Base-by-base conservation (phyloP, 2,329 filamentous ascomycete species). In the Helicocarpus griseus region DNA sequence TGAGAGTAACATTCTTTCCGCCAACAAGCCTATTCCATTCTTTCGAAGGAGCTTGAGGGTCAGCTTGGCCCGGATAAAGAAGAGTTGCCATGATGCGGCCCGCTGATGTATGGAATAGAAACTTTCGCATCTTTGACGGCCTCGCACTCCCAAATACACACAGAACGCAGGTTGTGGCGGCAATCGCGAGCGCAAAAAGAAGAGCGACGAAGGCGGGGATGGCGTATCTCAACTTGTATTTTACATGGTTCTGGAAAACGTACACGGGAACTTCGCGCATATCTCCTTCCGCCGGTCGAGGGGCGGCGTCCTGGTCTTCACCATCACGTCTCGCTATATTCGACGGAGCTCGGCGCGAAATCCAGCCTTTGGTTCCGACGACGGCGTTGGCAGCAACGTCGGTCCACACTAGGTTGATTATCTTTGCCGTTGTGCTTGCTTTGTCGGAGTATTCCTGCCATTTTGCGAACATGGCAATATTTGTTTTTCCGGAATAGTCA, bases 171-270 rank as follows among this genome's bases (percentile, higher is more conserved):
- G 60, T 60, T 14, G 47, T 11, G 63, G 68, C 40, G 70, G 67
- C 41, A 71, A 75, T 45, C 69, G 73, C 45, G 73, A 75, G 19
- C 73, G 75, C 51, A 70, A 75, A 39, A 74, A 73, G 28, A 76
- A 77, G 52, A 73, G 71, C 51, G 76, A 81, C 53, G 68, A 74
- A 48, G 65, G 63, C 51, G 59, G 69, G 48, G 60, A 65, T 52
- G 59, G 58, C 35, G 59, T 62, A 52, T 58, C 53, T 48, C 24
- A 57, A 43, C 19, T 44, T 33, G 44, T 56, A 57, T 41, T 43
- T 53, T 22, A 57, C 50, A 21, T 28, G 46, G 4, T 38, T 51
- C 13, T 21, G 56, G 43, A 52, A 54, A 4, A 48, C n/a, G 36
- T 26, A 35, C 21, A 58, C 55, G 31, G 57, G 50, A 54, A 65